Evolutionary conservation across 202 grass and related monocot species (phyloP), one percentile per base, ranked within the genome.

Genomic region (Hordeum pubiflorum): DNA sequence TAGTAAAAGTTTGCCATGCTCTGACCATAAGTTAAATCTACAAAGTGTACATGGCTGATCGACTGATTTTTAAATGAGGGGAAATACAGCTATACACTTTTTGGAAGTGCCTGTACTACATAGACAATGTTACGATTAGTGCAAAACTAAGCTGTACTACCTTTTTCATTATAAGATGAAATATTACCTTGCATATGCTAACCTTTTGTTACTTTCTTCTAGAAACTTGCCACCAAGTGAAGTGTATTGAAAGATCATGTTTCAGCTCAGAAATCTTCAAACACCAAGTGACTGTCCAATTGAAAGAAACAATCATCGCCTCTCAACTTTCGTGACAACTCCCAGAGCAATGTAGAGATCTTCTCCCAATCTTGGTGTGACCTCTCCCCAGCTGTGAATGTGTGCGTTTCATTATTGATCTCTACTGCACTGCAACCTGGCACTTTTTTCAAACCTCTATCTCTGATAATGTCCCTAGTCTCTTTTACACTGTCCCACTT

Each of bases 341-440:
- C 79, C 38, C 65, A 76, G 54, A 87, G 60, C 46, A 87, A 72
- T 6, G 46, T 46, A 60, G 68, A 68, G 9, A 87, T 82, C 40
- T 67, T 82, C 27, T 85, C 73, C 69, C 63, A 76, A 67, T 79
- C 81, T 76, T 58, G 68, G 75, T 83, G 76, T 62, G 76, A 65
- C 39, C 18, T 78, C 50, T 92, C 52, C 46, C 81, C 87, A 68
- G 81, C 72, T n/a, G 70, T 68, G 84, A 92, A 89, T 26, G 55
- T 79, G 78, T 89, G 82, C 29, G 77, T 82, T 71, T 73, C 68
- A 62, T 80, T 86, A 63, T 73, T 50, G 20, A 93, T 57, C 72
- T 89, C 72, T 39, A 89, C 55, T 56, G 81, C 79, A 77, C 91
- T 94, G 67, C 81, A 82, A 71, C 83, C 88, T 44, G 89, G 81